These are phyloP conservation scores for Linderniella brevidens DNA, from an alignment of 257 asterid genomes.

Conservation along the genomic window DNA sequence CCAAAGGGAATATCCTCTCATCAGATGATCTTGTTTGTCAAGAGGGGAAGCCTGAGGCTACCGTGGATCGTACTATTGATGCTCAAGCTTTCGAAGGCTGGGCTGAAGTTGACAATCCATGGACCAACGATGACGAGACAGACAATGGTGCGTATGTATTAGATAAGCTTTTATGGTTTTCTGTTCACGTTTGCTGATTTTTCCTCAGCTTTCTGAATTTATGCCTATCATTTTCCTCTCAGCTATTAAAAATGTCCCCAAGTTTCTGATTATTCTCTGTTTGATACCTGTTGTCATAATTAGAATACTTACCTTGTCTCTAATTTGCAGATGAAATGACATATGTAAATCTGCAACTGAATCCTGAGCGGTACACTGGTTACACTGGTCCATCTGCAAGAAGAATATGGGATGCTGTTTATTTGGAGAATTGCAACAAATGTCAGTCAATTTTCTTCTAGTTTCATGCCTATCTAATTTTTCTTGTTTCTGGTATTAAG, in stretches of 20 bases:
- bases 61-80: slow-evolving; percentile 54
- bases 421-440: slow-evolving; percentile 38
- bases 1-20: slow-evolving; percentile 14
- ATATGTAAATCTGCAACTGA: slow-evolving; percentile 47
- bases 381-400: slow-evolving; percentile 49
- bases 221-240: no score
- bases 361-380: slow-evolving; percentile 59
- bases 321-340: slow-evolving; percentile 43
- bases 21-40: slow-evolving; percentile 34
- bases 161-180: background rate
- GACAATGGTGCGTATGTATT: slow-evolving; percentile 43
- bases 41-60: slow-evolving; percentile 44
- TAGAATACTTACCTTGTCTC: background rate
- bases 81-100: slow-evolving; percentile 44
- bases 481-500: background rate
- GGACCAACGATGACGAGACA: slow-evolving; percentile 56
- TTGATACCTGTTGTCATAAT: background rate
- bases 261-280: background rate
- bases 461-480: background rate
- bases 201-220: no score
- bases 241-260: no score
- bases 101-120: slow-evolving; percentile 48
- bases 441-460: slow-evolving; percentile 18
- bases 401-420: slow-evolving; percentile 60
- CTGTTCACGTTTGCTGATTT: background rate